These are phyloP conservation scores for Elongisporangium undulatum DNA, from an alignment of 352 stramenopile species.

Conservation along the genomic window DNA sequence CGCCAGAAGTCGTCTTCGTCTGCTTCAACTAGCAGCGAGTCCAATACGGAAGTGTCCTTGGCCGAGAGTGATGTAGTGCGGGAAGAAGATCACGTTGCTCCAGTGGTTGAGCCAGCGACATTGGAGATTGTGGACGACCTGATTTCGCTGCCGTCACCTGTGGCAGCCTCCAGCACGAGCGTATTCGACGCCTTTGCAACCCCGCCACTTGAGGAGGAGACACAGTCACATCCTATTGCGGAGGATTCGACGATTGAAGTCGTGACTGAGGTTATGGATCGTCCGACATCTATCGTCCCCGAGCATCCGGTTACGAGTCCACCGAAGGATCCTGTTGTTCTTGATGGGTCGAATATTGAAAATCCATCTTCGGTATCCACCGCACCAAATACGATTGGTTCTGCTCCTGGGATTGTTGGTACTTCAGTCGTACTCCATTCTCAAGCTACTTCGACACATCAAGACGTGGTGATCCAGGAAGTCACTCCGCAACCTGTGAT, in stretches of 20 bases:
- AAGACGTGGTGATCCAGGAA: background rate
- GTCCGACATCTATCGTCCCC: background rate
- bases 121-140: slow-evolving; percentile 11
- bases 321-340: background rate
- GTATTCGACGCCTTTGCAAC: slow-evolving; percentile 13
- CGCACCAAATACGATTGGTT: background rate
- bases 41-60: background rate
- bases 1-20: background rate
- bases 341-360: background rate
- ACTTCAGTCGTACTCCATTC: background rate
- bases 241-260: background rate
- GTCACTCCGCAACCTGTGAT: background rate
- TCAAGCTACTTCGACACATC: background rate
- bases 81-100: background rate
- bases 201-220: background rate
- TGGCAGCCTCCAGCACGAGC: slow-evolving; percentile 9
- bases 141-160: slow-evolving; percentile 39
- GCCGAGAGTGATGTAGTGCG: background rate
- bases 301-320: background rate
- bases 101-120: slow-evolving; percentile 1
- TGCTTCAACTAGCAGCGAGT: background rate
- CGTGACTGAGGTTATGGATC: background rate
- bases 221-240: background rate
- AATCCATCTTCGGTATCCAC: background rate
- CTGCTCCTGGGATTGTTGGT: background rate